phyloP scores from a whole-genome alignment of 2,329 filamentous ascomycete genomes.

The Aotearoamyces nothofagi region DNA sequence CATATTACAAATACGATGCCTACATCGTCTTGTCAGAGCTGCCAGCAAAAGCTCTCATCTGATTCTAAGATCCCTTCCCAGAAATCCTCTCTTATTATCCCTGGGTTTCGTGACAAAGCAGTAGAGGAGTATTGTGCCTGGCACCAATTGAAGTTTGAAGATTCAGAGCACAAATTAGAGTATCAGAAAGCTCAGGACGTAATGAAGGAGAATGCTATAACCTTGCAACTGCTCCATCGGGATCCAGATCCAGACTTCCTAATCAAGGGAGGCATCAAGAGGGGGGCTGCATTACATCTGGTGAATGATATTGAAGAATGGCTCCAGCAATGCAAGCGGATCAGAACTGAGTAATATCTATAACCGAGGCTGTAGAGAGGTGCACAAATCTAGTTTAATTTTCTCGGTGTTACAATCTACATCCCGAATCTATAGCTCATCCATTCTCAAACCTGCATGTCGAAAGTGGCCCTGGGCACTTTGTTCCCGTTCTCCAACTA shows the following conservation, averaged over 20 bases:
- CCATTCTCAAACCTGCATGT: slow-evolving; percentile 4
- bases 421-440: slow-evolving; percentile 3
- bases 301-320: slow-evolving; percentile 11
- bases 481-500: slow-evolving; percentile 3
- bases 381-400: background rate
- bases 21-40: slow-evolving; percentile 4
- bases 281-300: slow-evolving; percentile 13
- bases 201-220: slow-evolving; percentile 8
- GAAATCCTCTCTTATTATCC: slow-evolving; percentile 6
- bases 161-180: slow-evolving; percentile 9
- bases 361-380: background rate
- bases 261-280: slow-evolving; percentile 12
- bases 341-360: slow-evolving; percentile 1
- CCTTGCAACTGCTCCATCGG: slow-evolving; percentile 13
- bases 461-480: slow-evolving; percentile 6
- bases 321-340: background rate
- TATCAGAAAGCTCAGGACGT: slow-evolving; percentile 11
- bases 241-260: slow-evolving; percentile 16
- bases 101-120: slow-evolving; percentile 8
- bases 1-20: slow-evolving; percentile 11
- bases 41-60: slow-evolving; percentile 3
- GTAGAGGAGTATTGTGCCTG: slow-evolving; percentile 12
- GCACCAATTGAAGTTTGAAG: slow-evolving; percentile 10
- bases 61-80: slow-evolving; percentile 3
- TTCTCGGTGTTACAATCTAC: slow-evolving; percentile 1